Evolutionary conservation across 2,329 filamentous ascomycete genomes (phyloP), one percentile per base, ranked within the genome.

Genomic region (Cadophora luteo-olivacea): DNA sequence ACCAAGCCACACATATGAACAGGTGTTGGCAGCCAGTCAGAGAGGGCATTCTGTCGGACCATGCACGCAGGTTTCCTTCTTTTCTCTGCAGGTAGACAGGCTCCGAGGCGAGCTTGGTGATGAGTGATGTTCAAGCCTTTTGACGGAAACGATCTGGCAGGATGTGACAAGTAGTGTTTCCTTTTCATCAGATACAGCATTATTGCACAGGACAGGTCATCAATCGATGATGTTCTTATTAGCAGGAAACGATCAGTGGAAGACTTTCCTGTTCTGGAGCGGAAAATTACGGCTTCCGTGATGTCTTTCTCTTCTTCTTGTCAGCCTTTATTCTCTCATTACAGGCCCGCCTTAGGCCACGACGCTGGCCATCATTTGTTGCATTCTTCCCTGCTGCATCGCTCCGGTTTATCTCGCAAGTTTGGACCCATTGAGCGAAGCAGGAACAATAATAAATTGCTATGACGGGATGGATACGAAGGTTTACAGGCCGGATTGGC

Each of bases 381-480:
- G 64, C 54, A 58, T 66, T 61, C 45, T 61, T 66, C 55, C 64
- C 33, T 66, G 57, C 55, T 61, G 57, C 64, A 61, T 61, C 22
- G 49, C 51, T 64, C 61, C 51, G 19, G 25, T 51, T 62, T 62
- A 62, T 51, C 16, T 62, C 60, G 60, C 61, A 52, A 38, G 32
- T 22, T 29, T 36, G 25, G 45, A 55, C 57, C 55, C 51, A 19
- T 45, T 55, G 19, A 49, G 55, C 24, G 48, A 60, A 55, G 32
- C 38, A 58, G 24, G 52, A 24, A 41, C 33, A 55, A 58, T 32
- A 11, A 62, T 51, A 48, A 48, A 61, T 25, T 45, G 58, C 25
- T 48, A 38, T 58, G 55, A 38, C 55, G 32, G 60, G 45, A 62
- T 51, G 45, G 24, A 61, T n/a, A 61, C 25, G 41, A 49, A 61